Conservation (phyloP, 2,329 filamentous ascomycete genomes). For the Apiospora hydei region DNA sequence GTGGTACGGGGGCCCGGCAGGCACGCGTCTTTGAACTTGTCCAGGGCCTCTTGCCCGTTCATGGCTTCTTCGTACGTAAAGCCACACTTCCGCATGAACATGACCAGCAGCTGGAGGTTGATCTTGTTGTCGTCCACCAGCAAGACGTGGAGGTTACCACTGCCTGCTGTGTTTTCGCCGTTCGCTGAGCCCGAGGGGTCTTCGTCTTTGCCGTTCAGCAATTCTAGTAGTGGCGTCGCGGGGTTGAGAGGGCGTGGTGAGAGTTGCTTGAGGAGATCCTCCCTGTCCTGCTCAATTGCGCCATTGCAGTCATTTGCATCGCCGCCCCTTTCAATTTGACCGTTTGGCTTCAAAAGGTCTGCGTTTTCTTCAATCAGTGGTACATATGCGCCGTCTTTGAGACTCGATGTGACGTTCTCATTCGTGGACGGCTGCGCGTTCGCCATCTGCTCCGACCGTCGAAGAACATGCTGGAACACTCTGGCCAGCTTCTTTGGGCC, state of each 20-base stretch:
- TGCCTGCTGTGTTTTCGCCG: background rate
- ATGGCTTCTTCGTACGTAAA: conserved; percentile 50
- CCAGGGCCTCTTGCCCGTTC: conserved; percentile 56
- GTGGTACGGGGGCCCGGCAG: conserved; percentile 28
- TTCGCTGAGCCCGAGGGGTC: background rate
- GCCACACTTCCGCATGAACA: conserved; percentile 51
- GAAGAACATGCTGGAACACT: conserved; percentile 37
- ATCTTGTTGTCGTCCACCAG: conserved; percentile 53
- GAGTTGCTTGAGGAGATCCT: background rate
- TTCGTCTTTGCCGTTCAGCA: background rate
- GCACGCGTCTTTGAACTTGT: conserved; percentile 46
- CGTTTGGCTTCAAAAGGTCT: background rate
- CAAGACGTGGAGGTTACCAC: conserved; percentile 37
- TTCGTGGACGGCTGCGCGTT: background rate
- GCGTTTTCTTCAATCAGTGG: background rate
- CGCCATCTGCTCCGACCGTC: conserved; percentile 19
- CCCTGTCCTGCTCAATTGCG: background rate
- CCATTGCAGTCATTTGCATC: background rate
- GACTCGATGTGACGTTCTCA: background rate
- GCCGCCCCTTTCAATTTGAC: background rate
- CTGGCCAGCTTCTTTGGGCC: conserved; percentile 43
- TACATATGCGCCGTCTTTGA: background rate
- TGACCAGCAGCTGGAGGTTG: conserved; percentile 51
- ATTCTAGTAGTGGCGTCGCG: background rate
- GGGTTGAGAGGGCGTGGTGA: conserved; percentile 19